Base-by-base conservation (phyloP, 1,284 basidiomycete genomes). In the Cutaneotrichosporon cavernicola region DNA sequence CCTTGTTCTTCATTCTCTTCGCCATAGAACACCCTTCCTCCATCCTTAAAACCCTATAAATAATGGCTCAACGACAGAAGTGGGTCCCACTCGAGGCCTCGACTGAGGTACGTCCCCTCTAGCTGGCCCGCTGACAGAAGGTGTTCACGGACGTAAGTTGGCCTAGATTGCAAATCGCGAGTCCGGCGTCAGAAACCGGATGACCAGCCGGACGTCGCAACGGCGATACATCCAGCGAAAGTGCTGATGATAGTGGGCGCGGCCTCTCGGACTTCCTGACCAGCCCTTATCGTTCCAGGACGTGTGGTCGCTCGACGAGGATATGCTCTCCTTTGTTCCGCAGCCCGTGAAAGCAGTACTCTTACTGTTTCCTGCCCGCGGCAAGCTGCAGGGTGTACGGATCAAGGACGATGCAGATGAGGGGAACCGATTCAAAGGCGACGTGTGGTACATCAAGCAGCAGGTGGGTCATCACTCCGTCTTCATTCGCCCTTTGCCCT, bases 41-140 rank as follows among this genome's bases (percentile, higher is more conserved):
- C 40, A 46, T 9, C 10, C 5, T 10, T 10, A 34, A 10, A 43
- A 21, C 18, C 13, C 13, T 26, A 38, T 9, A 2, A 31, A 58
- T n/a, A 16, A 64, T 62, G 73, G 62, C 73, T 18, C 71, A 73
- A 11, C 49, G 26, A 30, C 22, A 30, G 61, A 80, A 81, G 63
- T 91, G 89, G 89, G 86, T 91, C 58, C 90, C 90, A 9, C 82
- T 90, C 13, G 90, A 91, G 80, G 87, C 88, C 63, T 89, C 88
- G 68, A 89, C 90, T 63, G 86, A 90, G 65, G 89, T 89, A 73
- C 67, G 81, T 65, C 11, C 36, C 31, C 11, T 52, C 11, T 2
- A 16, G 0, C 0, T 11, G 4, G 4, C 3, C 0, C 40, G 38
- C 56, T 64, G 50, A 67, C 63, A 10, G 6, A 61, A 81, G 77